Evolutionary conservation across 805 yeast genomes (phyloP).

Genomic region (Debaryomyces hansenii): DNA sequence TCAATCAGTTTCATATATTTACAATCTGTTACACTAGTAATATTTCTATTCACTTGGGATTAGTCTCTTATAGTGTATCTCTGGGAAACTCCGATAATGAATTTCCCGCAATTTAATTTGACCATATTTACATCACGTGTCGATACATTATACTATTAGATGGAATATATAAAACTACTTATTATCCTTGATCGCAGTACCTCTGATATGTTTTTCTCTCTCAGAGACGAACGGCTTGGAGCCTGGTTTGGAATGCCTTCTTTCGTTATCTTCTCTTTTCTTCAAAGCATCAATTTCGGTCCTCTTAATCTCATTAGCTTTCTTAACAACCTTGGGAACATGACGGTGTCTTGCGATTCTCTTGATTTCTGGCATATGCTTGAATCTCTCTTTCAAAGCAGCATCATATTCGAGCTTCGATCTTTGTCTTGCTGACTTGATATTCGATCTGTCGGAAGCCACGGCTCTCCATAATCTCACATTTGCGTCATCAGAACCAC

Average conservation of each 20-base stretch:
- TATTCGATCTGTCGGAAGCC: constrained; percentile 81
- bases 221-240: constrained; percentile 62
- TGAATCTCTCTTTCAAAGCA: constrained; percentile 87
- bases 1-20: too few species aligned
- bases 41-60: too few species aligned
- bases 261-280: constrained; percentile 79
- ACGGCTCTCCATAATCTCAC: constrained; percentile 89
- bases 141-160: too few species aligned
- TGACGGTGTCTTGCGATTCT: constrained; percentile 92
- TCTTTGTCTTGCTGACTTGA: constrained; percentile 78
- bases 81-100: neutral
- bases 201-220: constrained; percentile 84
- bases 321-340: constrained; percentile 82
- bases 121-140: neutral
- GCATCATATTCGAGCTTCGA: constrained; percentile 86
- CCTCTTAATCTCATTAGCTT: constrained; percentile 82
- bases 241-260: constrained; percentile 72
- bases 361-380: constrained; percentile 94
- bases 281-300: constrained; percentile 71
- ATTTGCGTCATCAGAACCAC: constrained; percentile 97
- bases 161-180: neutral
- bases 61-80: too few species aligned
- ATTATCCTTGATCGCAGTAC: constrained; percentile 64
- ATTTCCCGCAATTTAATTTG: constrained; percentile 5
- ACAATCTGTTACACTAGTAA: too few species aligned